Percentiles rank a stretch among this genome's conserved stretches.
phyloP scores from a whole-genome alignment of 768 basidiomycete genomes.

The Phanerodontia chrysosporium region DNA sequence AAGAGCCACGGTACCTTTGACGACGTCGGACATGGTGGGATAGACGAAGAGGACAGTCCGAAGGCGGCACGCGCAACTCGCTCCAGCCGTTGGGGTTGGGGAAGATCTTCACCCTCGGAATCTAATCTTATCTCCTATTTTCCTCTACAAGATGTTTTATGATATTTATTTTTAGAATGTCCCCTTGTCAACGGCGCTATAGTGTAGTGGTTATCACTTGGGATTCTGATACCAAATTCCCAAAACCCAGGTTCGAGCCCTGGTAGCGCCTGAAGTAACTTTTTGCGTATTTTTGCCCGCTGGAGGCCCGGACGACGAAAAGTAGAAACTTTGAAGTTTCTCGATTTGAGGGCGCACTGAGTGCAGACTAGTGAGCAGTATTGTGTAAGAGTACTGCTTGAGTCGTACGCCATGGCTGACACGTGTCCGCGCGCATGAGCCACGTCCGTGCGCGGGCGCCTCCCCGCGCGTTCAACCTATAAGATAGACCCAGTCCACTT shows the following conservation, averaged over 20 bases:
- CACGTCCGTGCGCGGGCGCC: too few relatives aligned
- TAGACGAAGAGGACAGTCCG: background rate
- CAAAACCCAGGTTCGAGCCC: slow-evolving; percentile 16
- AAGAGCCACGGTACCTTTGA: background rate
- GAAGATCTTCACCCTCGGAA: background rate
- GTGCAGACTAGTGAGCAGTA: too few relatives aligned
- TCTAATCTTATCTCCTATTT: slow-evolving; percentile 1
- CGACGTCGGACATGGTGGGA: slow-evolving; percentile 9
- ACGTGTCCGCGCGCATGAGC: too few relatives aligned
- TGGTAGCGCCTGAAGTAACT: slow-evolving; percentile 15
- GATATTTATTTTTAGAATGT: too few relatives aligned
- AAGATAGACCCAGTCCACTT: too few relatives aligned
- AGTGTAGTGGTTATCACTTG: slow-evolving; percentile 19
- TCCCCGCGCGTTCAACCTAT: too few relatives aligned
- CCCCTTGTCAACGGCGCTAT: background rate
- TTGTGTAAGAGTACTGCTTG: too few relatives aligned
- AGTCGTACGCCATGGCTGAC: too few relatives aligned
- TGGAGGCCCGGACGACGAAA: too few relatives aligned
- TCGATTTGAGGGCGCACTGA: too few relatives aligned
- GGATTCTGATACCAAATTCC: slow-evolving; percentile 11
- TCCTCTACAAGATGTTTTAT: background rate
- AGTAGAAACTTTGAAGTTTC: too few relatives aligned
- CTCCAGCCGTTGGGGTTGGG: slow-evolving; percentile 3
- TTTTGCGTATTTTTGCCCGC: too few relatives aligned
- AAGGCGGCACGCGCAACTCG: background rate